phyloP scores from a whole-genome alignment of 352 stramenopile species.

The Pythium biforme region DNA sequence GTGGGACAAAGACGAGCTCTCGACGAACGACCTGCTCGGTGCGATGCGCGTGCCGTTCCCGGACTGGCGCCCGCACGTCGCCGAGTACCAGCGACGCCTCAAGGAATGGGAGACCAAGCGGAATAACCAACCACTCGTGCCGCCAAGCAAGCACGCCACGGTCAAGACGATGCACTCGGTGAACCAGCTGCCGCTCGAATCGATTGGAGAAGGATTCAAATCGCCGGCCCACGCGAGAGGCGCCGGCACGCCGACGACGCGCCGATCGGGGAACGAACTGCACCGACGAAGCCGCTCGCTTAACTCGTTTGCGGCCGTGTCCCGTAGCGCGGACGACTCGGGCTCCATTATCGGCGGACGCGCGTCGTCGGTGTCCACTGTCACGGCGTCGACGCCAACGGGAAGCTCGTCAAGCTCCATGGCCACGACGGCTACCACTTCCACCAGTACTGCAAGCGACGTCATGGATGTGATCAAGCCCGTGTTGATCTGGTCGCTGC shows the following conservation, averaged over 20 bases:
- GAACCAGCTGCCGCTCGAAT: conserved; percentile 26
- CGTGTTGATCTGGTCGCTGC: conserved; percentile 67
- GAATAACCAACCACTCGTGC: not conserved
- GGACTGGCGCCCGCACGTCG: conserved; percentile 53
- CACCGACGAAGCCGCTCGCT: conserved; percentile 26
- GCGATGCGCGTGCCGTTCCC: conserved; percentile 70
- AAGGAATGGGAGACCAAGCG: conserved; percentile 16
- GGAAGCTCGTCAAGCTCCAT: conserved; percentile 5
- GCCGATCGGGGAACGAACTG: conserved; percentile 16
- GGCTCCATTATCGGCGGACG: conserved; percentile 2
- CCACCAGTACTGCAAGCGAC: not conserved
- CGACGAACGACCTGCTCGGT: conserved; percentile 63
- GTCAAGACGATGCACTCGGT: conserved; percentile 26
- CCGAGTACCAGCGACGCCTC: conserved; percentile 38
- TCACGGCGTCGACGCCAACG: conserved; percentile 3
- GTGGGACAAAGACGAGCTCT: conserved; percentile 69
- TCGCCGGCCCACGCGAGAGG: conserved; percentile 28
- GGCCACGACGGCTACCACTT: not conserved
- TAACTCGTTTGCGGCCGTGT: conserved; percentile 19
- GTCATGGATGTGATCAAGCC: conserved; percentile 47
- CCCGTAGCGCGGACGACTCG: conserved; percentile 5
- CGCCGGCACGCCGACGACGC: conserved; percentile 7
- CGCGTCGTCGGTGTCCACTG: conserved; percentile 21
- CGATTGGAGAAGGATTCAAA: conserved; percentile 34
- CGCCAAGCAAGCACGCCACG: conserved; percentile 7